Evolutionary conservation across 768 basidiomycete species (phyloP).

Genomic region (Macrolepiota dolichaula): DNA sequence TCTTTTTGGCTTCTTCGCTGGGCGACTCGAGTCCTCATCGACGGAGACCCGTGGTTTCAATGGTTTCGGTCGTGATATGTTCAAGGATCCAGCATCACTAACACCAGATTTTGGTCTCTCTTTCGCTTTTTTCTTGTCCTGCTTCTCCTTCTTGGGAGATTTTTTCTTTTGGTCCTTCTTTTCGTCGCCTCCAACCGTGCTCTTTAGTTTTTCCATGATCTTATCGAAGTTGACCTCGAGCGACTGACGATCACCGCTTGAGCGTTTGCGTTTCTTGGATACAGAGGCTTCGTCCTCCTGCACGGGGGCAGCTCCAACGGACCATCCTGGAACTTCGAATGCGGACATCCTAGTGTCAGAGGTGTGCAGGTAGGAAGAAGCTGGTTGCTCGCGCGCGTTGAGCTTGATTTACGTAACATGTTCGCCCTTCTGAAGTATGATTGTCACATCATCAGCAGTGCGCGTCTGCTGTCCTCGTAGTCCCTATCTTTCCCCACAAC

Average conservation of each 20-base stretch:
- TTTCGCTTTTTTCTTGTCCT: slow-evolving; percentile 17
- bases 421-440: background rate
- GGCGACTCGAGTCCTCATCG: slow-evolving; percentile 16
- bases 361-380: background rate
- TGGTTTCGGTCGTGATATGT: slow-evolving; percentile 20
- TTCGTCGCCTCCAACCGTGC: slow-evolving; percentile 15
- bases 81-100: background rate
- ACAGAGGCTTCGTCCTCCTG: slow-evolving; percentile 24
- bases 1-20: slow-evolving; percentile 13
- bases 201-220: slow-evolving; percentile 46
- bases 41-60: slow-evolving; percentile 14
- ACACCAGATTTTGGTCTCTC: slow-evolving; percentile 6
- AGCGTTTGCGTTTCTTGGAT: slow-evolving; percentile 57
- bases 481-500: background rate
- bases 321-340: slow-evolving; percentile 73
- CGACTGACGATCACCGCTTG: slow-evolving; percentile 30
- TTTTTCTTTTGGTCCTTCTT: slow-evolving; percentile 20
- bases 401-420: background rate
- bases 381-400: background rate
- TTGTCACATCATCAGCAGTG: background rate
- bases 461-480: background rate
- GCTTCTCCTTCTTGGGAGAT: slow-evolving; percentile 12
- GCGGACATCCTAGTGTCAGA: background rate
- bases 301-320: slow-evolving; percentile 42
- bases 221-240: slow-evolving; percentile 59